A percentile compares a stretch with the other conserved stretches of the same genome.
These are phyloP conservation scores for Rhytidiadelphus loreus DNA, from an alignment of 225 moss, liverwort and hornwort genomes.

Conservation along the genomic window DNA sequence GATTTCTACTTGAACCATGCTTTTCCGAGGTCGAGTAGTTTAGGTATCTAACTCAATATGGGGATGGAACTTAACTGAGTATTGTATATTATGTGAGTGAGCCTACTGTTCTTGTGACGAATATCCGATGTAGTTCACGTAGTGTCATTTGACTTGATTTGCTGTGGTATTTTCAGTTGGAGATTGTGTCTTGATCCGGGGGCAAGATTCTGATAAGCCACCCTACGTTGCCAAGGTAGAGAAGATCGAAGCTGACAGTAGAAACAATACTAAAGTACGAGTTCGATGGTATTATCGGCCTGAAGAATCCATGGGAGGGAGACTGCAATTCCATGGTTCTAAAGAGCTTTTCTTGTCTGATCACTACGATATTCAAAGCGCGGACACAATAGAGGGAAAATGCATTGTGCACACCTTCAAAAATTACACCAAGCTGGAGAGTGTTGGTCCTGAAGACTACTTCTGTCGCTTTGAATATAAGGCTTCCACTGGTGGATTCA, in stretches of 20 bases:
- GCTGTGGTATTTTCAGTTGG: constrained; percentile 19
- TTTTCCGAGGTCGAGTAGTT: not conserved
- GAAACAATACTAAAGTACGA: constrained; percentile 31
- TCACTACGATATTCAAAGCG: constrained; percentile 59
- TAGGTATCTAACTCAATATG: not conserved
- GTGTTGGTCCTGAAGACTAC: constrained; percentile 52
- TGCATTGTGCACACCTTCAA: constrained; percentile 65
- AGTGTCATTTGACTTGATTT: not conserved
- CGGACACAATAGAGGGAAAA: constrained; percentile 62
- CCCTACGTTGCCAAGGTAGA: constrained; percentile 69
- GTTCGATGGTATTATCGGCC: constrained; percentile 73
- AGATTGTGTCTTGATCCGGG: constrained; percentile 56
- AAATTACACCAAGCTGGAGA: constrained; percentile 58
- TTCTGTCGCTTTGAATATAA: constrained; percentile 73
- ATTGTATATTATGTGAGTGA: not conserved
- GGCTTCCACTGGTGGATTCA: constrained; percentile 54
- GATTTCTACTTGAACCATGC: not conserved
- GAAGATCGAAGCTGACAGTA: constrained; percentile 50
- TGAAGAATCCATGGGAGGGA: constrained; percentile 67
- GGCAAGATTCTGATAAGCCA: constrained; percentile 53
- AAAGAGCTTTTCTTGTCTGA: constrained; percentile 65
- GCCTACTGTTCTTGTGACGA: not conserved
- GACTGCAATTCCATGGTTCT: constrained; percentile 62
- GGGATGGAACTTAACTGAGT: not conserved
- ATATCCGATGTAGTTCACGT: not conserved